Base-by-base conservation (phyloP, 768 basidiomycete genomes). In the Tulasnella sp. region DNA sequence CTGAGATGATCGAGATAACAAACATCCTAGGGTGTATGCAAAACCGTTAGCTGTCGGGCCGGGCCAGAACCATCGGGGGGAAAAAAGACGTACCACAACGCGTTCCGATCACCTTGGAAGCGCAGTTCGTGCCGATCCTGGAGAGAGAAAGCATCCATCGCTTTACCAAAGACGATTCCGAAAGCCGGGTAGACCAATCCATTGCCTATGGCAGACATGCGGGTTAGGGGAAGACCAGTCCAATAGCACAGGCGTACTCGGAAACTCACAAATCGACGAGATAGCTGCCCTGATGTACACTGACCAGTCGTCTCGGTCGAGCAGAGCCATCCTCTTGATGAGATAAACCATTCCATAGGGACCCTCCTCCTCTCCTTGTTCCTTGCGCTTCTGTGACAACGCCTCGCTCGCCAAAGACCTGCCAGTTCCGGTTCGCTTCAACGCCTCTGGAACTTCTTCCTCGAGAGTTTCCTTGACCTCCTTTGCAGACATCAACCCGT, bases 131-230 rank as follows among this genome's bases (percentile, higher is more conserved):
- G 85, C 13, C 83, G 81, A 32, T 85, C 85, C 0, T 70, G 70
- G 23, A 71, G 44, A 37, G 82, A 79, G 79, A 82, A 82, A 13
- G 79, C 77, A 26, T 76, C 40, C 51, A 83, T 81, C 1, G 82
- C 81, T 83, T 80, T 73, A 83, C 87, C 86, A 81, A 88, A 93
- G 20, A 93, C 87, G 69, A 95, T 86, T 80, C 91, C 90, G 81
- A 91, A 92, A 0, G 88, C 87, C 2, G 93, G 93, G 81, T 91
- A 93, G 16, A 92, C 88, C 85, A 89, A 86, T 67, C 93, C 93
- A 57, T 88, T 88, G 79, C 67, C 80, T 80, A 15, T 23, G 13
- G 57, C 37, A 37, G 40, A 40, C 32, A 67, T 77, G 77, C 2
- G 67, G 46, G 57, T 35, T 75, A 80, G 74, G 70, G 83, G 89